phyloP scores from a whole-genome alignment of 179 eudicot genomes.

The Pouteria campechiana region DNA sequence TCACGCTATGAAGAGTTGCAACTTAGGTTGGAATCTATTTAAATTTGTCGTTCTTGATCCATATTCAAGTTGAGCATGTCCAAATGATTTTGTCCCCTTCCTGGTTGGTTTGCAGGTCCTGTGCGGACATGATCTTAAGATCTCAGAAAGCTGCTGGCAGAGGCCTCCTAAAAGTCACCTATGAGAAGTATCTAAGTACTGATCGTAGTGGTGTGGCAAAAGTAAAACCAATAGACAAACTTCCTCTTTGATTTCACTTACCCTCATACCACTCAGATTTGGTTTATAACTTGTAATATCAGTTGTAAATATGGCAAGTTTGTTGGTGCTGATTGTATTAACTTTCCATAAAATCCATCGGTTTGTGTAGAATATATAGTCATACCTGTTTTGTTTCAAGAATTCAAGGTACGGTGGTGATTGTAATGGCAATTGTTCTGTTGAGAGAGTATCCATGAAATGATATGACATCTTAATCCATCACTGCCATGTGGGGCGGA shows the following conservation, averaged over 20 bases:
- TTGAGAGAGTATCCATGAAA: no score
- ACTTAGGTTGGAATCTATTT: constrained; percentile 35
- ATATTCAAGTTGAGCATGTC: background rate
- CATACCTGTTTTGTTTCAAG: no score
- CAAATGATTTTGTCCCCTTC: background rate
- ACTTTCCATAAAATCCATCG: no score
- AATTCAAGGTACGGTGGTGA: no score
- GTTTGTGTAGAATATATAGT: no score
- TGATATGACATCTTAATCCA: no score
- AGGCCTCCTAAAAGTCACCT: constrained; percentile 41
- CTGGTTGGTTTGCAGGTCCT: constrained; percentile 37
- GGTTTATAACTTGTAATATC: no score
- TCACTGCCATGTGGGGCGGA: no score
- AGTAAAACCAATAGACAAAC: constrained; percentile 40
- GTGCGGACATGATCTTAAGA: constrained; percentile 60
- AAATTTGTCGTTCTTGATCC: background rate
- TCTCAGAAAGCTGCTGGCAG: constrained; percentile 61
- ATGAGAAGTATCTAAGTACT: constrained; percentile 49
- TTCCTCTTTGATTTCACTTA: constrained; percentile 30
- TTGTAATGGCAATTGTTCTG: no score
- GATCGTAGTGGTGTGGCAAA: constrained; percentile 41
- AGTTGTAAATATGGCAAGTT: no score
- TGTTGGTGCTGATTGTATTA: no score
- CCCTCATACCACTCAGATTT: background rate
- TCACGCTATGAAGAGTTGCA: constrained; percentile 46